These are phyloP conservation scores for Pleurotus tuoliensis DNA, from an alignment of 768 basidiomycete species.

Conservation along the genomic window DNA sequence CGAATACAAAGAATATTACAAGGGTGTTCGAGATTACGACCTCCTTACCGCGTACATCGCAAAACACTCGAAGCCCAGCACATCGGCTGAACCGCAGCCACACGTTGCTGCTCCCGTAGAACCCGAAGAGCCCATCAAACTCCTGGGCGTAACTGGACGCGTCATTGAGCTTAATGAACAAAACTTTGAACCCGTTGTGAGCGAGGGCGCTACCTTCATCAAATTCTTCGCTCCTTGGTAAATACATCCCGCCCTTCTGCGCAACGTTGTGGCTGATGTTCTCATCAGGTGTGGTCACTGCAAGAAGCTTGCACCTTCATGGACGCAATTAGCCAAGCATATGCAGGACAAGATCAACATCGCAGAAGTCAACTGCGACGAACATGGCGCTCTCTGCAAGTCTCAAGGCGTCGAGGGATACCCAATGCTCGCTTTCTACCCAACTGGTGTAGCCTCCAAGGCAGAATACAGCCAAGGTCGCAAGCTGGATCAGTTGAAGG, in stretches of 20 bases:
- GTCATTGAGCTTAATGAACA: slow-evolving; percentile 31
- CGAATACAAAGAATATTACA: slow-evolving; percentile 52
- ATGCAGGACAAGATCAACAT: slow-evolving; percentile 73
- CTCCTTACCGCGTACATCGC: slow-evolving; percentile 54
- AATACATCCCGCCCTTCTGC: slow-evolving; percentile 3
- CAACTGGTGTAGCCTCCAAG: slow-evolving; percentile 38
- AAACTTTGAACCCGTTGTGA: slow-evolving; percentile 35
- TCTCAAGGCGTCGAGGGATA: slow-evolving; percentile 70
- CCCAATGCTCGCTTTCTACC: slow-evolving; percentile 76
- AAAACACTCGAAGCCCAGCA: slow-evolving; percentile 26
- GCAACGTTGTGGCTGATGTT: background rate
- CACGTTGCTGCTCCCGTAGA: slow-evolving; percentile 14
- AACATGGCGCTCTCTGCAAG: slow-evolving; percentile 61
- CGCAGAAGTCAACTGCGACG: slow-evolving; percentile 89
- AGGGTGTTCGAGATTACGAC: slow-evolving; percentile 48
- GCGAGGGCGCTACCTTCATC: slow-evolving; percentile 44
- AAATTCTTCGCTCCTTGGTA: slow-evolving; percentile 90
- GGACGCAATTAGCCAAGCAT: slow-evolving; percentile 67
- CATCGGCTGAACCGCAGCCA: slow-evolving; percentile 11
- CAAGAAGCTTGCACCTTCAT: slow-evolving; percentile 86
- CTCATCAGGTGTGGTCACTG: slow-evolving; percentile 83
- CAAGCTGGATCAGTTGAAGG: slow-evolving; percentile 63
- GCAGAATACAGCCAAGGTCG: slow-evolving; percentile 77
- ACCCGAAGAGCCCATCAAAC: slow-evolving; percentile 5
- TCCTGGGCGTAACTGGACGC: slow-evolving; percentile 21